These are phyloP conservation scores for Trypanosoma lewisi DNA, from an alignment of 208 protist species.

Conservation along the genomic window DNA sequence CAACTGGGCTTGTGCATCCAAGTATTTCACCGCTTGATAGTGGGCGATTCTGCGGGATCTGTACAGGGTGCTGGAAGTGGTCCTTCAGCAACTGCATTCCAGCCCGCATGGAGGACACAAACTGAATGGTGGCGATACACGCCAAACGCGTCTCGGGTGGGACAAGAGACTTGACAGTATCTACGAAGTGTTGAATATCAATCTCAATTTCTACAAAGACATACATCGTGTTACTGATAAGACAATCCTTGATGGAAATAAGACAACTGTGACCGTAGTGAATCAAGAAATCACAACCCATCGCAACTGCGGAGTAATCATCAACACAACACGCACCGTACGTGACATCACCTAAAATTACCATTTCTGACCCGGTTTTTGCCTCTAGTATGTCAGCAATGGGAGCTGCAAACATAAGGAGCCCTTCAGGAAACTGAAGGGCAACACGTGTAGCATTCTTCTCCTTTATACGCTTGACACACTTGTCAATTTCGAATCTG, in stretches of 20 bases:
- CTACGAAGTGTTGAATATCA: constrained; percentile 96
- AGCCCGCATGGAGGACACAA: constrained; percentile 93
- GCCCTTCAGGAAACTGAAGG: constrained; percentile 98
- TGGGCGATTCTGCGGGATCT: constrained; percentile 94
- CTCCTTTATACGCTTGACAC: constrained; percentile 92
- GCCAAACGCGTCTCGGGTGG: constrained; percentile 64
- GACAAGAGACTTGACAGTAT: constrained; percentile 93
- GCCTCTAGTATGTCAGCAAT: constrained; percentile 97
- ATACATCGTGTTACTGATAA: constrained; percentile 96
- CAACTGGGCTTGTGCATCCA: constrained; percentile 97
- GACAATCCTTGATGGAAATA: constrained; percentile 91
- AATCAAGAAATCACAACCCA: constrained; percentile 97
- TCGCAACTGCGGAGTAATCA: constrained; percentile 94
- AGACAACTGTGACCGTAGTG: constrained; percentile 99
- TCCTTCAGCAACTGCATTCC: constrained; percentile 73
- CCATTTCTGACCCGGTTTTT: constrained; percentile 85
- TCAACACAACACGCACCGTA: constrained; percentile 99
- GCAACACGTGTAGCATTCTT: constrained; percentile 91
- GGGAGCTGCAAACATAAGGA: constrained; percentile 95
- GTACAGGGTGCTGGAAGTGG: constrained; percentile 77
- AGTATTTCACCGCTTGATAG: constrained; percentile 97
- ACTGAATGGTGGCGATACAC: constrained; percentile 97
- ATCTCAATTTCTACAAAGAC: constrained; percentile 99
- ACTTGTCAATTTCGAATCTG: constrained; percentile 99
- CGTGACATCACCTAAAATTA: constrained; percentile 99